phyloP scores from a whole-genome alignment of 2,329 filamentous ascomycete genomes.

The Cordyceps cicadae region DNA sequence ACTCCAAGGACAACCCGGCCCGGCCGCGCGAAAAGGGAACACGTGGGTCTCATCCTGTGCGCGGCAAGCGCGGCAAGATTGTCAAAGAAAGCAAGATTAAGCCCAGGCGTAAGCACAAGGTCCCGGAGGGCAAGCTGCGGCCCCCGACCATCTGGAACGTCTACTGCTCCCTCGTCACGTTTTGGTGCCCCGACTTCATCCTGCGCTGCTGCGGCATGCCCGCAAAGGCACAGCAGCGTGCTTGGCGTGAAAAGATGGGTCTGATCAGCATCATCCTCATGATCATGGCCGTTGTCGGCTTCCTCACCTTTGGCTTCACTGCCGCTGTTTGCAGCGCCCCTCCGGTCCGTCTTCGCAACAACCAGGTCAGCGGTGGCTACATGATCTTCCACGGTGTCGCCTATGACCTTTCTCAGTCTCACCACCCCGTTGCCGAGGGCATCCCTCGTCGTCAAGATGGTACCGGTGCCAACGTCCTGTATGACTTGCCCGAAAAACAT shows the following conservation, averaged over 20 bases:
- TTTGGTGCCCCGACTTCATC: conserved; percentile 84
- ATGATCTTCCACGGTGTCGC: conserved; percentile 96
- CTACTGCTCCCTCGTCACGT: conserved; percentile 89
- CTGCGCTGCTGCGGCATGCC: conserved; percentile 79
- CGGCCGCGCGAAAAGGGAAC: conserved; percentile 21
- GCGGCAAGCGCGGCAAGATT: conserved; percentile 51
- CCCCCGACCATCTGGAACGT: conserved; percentile 90
- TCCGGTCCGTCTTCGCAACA: conserved; percentile 66
- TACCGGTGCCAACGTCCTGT: conserved; percentile 68
- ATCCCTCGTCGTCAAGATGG: conserved; percentile 50
- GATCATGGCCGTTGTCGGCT: conserved; percentile 85
- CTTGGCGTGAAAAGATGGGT: conserved; percentile 98
- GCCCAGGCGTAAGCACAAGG: conserved; percentile 41
- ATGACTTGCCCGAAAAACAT: conserved; percentile 71
- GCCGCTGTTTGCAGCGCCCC: conserved; percentile 72
- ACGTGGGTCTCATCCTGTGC: conserved; percentile 29
- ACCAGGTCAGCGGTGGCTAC: conserved; percentile 71
- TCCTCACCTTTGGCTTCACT: conserved; percentile 94
- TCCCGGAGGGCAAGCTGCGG: conserved; percentile 55
- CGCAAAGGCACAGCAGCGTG: conserved; percentile 76
- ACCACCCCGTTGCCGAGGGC: conserved; percentile 71
- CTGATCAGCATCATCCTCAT: conserved; percentile 85
- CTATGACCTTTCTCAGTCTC: conserved; percentile 70
- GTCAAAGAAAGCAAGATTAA: conserved; percentile 47
- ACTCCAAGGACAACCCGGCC: conserved; percentile 27